Conservation (phyloP, 2,329 filamentous ascomycete genomes). For the Diaporthe eres region DNA sequence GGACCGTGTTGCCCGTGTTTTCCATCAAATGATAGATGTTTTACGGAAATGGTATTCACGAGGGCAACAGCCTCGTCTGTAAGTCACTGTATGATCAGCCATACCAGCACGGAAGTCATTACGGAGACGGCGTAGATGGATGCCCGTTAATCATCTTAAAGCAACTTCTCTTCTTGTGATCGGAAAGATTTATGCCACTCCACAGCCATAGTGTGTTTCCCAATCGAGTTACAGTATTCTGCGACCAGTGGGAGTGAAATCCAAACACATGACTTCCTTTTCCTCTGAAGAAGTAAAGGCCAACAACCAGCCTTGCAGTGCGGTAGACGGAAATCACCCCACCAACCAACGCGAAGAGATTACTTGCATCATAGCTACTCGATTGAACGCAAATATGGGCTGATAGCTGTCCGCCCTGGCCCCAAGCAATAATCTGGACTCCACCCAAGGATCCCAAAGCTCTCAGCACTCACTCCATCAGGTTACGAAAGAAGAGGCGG, state of each 20-base stretch:
- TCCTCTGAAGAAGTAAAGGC: not conserved
- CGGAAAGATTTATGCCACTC: not conserved
- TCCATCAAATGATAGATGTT: not conserved
- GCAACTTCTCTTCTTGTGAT: not conserved
- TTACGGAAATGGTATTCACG: no score
- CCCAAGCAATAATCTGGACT: not conserved
- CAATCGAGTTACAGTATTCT: not conserved
- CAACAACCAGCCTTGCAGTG: not conserved
- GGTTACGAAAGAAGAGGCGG: not conserved
- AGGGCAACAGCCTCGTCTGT: not conserved
- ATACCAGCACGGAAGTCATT: no score
- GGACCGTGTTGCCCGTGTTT: not conserved
- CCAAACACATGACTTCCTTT: not conserved
- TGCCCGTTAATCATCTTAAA: not conserved
- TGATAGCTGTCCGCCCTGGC: not conserved
- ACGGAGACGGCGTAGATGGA: not conserved
- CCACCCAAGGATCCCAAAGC: not conserved
- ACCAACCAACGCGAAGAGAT: constrained; percentile 10
- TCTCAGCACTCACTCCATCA: not conserved
- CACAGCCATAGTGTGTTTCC: not conserved
- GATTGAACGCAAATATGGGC: not conserved
- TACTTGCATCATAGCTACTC: constrained; percentile 18
- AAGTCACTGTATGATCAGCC: not conserved
- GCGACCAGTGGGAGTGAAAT: not conserved
- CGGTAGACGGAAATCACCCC: not conserved